phyloP scores from a whole-genome alignment of 78 protist species.

The Dictyostelium purpureum region DNA sequence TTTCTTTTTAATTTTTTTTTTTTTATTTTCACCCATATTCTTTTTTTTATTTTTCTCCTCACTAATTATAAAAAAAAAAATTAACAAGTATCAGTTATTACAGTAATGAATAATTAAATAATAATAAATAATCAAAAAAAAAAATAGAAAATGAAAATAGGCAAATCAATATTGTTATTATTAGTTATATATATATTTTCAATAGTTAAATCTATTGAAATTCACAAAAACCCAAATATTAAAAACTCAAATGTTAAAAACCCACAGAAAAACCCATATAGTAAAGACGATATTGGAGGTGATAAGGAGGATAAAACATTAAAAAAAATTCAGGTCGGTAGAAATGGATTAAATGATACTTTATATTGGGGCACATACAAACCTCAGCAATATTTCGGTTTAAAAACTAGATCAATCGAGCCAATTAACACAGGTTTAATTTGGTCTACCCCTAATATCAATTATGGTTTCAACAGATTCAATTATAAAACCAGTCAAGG shows the following conservation, averaged over 20 bases:
- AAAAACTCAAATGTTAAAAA: neutral
- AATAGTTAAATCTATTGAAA: neutral
- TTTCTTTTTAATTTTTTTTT: too few species aligned
- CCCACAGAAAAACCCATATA: neutral
- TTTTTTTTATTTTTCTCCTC: too few species aligned
- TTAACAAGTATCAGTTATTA: too few species aligned
- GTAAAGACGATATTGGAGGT: neutral
- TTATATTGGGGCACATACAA: slow-evolving; percentile 78
- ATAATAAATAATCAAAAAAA: neutral
- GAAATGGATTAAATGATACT: slow-evolving; percentile 44
- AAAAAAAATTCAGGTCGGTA: neutral
- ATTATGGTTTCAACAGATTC: neutral
- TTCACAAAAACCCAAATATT: too few species aligned
- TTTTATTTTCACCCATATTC: too few species aligned
- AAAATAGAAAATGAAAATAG: too few species aligned
- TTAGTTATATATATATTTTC: neutral
- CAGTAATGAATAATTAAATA: neutral
- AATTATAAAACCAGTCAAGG: neutral
- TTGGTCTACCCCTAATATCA: slow-evolving; percentile 69
- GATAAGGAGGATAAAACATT: too few species aligned
- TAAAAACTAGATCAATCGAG: slow-evolving; percentile 45
- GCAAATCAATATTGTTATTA: neutral
- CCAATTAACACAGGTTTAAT: slow-evolving; percentile 63
- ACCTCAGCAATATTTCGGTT: slow-evolving; percentile 67
- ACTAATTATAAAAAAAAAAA: too few species aligned